Evolutionary conservation across 306 rosid genomes (phyloP).

Genomic region (Glycine latifolia): DNA sequence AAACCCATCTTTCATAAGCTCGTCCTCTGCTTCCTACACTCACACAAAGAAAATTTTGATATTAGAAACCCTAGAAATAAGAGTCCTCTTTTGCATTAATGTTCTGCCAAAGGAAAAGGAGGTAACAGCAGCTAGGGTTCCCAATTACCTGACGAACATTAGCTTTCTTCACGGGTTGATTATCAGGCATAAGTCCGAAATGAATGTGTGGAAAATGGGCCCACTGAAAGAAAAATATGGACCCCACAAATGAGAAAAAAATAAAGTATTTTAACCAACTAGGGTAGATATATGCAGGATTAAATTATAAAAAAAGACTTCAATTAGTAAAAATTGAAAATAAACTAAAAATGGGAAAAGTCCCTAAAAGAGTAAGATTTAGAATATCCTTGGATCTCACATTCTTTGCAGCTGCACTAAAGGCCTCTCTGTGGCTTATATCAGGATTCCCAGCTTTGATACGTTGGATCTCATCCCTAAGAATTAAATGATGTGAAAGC

Average conservation of each 20-base stretch:
- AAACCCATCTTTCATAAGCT: constrained; percentile 76
- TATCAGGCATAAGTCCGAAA: constrained; percentile 94
- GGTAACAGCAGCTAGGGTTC: constrained; percentile 50
- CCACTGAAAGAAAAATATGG: constrained; percentile 70
- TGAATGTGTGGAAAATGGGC: constrained; percentile 99
- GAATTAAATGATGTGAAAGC: constrained; percentile 30
- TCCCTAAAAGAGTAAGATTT: constrained; percentile 45
- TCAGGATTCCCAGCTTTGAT: constrained; percentile 99
- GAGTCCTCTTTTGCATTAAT: constrained; percentile 13
- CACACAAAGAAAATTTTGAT: constrained; percentile 30
- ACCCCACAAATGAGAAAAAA: constrained; percentile 22
- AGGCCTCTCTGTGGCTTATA: constrained; percentile 98
- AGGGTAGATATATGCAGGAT: neutral
- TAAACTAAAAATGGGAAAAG: constrained; percentile 37
- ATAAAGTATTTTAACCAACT: neutral
- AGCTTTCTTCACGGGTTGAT: constrained; percentile 82
- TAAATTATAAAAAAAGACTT: constrained; percentile 1
- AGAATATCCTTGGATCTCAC: constrained; percentile 63
- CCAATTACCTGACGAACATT: constrained; percentile 71
- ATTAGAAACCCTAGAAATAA: constrained; percentile 45
- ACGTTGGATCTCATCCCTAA: constrained; percentile 97
- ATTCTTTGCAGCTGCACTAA: constrained; percentile 99
- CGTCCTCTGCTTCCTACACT: constrained; percentile 82
- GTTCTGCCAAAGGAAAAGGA: constrained; percentile 39
- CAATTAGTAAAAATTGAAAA: constrained; percentile 29